Evolutionary conservation across 139 green algal species (phyloP).

Genomic region (Chlorella sp.): DNA sequence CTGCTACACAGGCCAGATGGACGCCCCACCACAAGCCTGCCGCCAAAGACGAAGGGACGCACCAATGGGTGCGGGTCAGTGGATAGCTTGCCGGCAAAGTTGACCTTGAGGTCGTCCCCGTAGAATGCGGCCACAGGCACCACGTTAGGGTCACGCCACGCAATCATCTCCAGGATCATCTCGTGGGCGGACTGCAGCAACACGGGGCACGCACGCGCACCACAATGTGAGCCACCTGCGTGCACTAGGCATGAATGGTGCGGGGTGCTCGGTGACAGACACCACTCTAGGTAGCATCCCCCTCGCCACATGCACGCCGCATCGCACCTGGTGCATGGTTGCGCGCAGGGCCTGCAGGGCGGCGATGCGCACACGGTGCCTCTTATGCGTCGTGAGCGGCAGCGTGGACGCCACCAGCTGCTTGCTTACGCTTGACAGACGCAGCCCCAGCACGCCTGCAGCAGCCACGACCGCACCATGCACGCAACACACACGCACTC

Average conservation of each 20-base stretch:
- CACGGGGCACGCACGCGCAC: neutral
- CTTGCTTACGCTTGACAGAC: conserved; percentile 44
- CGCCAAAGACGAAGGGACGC: too few relatives aligned
- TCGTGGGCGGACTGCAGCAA: conserved; percentile 46
- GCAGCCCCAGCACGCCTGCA: conserved; percentile 37
- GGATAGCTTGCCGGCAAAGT: conserved; percentile 67
- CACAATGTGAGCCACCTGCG: too few relatives aligned
- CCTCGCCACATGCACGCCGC: neutral
- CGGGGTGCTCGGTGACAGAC: too few relatives aligned
- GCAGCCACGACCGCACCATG: too few relatives aligned
- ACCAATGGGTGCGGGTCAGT: conserved; percentile 46
- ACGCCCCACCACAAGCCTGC: too few relatives aligned
- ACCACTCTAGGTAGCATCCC: too few relatives aligned
- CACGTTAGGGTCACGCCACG: conserved; percentile 61
- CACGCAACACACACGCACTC: too few relatives aligned
- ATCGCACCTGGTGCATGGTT: conserved; percentile 44
- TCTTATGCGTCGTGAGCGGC: conserved; percentile 52
- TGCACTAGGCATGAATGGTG: too few relatives aligned
- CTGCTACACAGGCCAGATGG: neutral
- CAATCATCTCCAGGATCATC: conserved; percentile 72
- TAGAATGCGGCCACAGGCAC: conserved; percentile 67
- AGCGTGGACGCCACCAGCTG: conserved; percentile 47
- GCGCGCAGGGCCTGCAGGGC: conserved; percentile 41
- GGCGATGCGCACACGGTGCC: conserved; percentile 45
- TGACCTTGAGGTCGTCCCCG: conserved; percentile 62